Evolutionary conservation across 805 yeast genomes (phyloP).

Genomic region (Scheffersomyces ergatensis): DNA sequence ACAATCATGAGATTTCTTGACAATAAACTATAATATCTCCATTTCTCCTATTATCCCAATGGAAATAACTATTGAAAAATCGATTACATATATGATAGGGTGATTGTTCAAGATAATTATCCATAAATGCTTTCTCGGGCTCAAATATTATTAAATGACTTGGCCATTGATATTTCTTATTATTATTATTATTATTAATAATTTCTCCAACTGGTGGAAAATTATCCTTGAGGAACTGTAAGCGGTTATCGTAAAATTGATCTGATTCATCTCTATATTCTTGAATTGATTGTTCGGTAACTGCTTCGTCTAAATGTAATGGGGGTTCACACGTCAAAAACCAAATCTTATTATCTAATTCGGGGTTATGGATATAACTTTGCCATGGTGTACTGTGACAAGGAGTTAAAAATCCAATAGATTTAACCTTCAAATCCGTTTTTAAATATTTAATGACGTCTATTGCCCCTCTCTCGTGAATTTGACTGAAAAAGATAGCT

Average conservation of each 20-base stretch:
- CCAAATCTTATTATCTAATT: constrained; percentile 50
- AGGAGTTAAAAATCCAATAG: constrained; percentile 85
- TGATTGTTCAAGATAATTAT: constrained; percentile 35
- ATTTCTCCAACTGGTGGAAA: constrained; percentile 37
- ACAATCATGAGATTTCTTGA: constrained; percentile 1
- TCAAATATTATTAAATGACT: constrained; percentile 71
- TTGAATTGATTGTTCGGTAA: constrained; percentile 19
- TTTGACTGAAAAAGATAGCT: constrained; percentile 53
- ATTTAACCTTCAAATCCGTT: constrained; percentile 28
- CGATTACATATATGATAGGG: constrained; percentile 48
- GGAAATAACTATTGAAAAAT: constrained; percentile 75
- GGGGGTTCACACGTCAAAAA: constrained; percentile 94
- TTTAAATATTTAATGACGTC: constrained; percentile 58
- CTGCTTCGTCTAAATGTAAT: constrained; percentile 29
- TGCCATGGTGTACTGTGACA: constrained; percentile 98
- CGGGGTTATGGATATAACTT: constrained; percentile 66
- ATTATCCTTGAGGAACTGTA: constrained; percentile 21
- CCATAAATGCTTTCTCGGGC: constrained; percentile 49
- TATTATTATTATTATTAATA: not conserved
- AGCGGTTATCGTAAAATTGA: constrained; percentile 53
- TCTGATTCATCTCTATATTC: constrained; percentile 86
- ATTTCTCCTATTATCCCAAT: constrained; percentile 78
- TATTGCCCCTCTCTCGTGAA: constrained; percentile 86
- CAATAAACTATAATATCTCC: constrained; percentile 77
- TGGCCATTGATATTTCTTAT: constrained; percentile 51